Evolutionary conservation across 148 eudicot species (phyloP).

Genomic region (Silene conica): DNA sequence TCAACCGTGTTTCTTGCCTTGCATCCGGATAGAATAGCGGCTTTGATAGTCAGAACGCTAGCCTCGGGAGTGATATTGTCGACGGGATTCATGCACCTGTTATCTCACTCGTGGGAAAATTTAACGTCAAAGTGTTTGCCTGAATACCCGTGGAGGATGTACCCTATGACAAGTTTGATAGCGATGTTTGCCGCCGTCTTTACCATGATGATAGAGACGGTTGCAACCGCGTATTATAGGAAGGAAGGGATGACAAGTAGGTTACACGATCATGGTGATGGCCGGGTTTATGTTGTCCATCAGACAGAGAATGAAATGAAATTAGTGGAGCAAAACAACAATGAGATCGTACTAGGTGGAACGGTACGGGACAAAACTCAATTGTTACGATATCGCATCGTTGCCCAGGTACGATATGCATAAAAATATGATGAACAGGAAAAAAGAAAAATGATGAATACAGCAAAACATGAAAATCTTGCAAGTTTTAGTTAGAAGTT

Average conservation of each 20-base stretch:
- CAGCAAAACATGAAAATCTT: too few species aligned
- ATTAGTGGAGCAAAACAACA: constrained; percentile 22
- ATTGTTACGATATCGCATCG: constrained; percentile 34
- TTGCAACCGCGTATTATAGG: constrained; percentile 37
- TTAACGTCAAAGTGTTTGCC: constrained; percentile 37
- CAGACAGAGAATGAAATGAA: constrained; percentile 19
- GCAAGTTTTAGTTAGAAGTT: too few species aligned
- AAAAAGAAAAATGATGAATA: too few species aligned
- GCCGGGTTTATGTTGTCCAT: constrained; percentile 15
- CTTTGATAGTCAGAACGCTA: constrained; percentile 35
- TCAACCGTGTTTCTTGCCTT: constrained; percentile 31
- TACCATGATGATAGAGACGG: constrained; percentile 45
- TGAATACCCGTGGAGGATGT: constrained; percentile 35
- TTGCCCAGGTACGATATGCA: constrained; percentile 42
- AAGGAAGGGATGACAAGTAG: constrained; percentile 22
- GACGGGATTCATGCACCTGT: constrained; percentile 47
- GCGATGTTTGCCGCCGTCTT: constrained; percentile 34
- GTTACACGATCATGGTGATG: constrained; percentile 13
- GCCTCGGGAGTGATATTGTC: constrained; percentile 49
- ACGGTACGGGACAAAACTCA: constrained; percentile 15
- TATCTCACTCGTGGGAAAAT: constrained; percentile 40
- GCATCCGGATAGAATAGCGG: constrained; percentile 29
- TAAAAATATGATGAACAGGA: too few species aligned
- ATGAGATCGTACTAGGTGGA: neutral
- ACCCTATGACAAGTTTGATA: constrained; percentile 37